These are phyloP conservation scores for Talaromyces nanjingensis DNA, from an alignment of 495 filamentous ascomycete species.

Conservation along the genomic window DNA sequence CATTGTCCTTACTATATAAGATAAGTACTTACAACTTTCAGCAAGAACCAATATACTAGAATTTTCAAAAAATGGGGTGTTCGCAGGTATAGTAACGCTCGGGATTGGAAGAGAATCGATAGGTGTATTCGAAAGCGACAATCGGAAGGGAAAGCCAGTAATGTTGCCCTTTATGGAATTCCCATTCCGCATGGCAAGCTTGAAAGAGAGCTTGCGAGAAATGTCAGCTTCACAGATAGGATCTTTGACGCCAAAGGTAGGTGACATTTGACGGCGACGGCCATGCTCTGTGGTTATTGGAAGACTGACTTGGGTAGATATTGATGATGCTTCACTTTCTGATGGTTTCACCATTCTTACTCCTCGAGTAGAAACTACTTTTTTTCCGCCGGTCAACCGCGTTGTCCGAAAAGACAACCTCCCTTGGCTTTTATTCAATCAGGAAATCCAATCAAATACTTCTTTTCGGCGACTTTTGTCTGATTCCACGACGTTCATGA, in stretches of 20 bases:
- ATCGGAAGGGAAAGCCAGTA: background rate
- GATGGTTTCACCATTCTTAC: background rate
- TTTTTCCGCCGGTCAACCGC: background rate
- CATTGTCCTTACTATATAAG: background rate
- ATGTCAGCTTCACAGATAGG: background rate
- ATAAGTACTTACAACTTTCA: background rate
- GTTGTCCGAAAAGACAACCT: background rate
- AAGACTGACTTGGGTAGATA: background rate
- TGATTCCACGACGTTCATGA: background rate
- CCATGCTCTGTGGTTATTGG: background rate
- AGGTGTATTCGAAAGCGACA: background rate
- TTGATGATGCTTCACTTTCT: background rate
- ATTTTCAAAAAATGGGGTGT: background rate
- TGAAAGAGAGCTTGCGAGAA: background rate
- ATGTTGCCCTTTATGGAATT: background rate
- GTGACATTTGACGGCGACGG: background rate
- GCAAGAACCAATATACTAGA: conserved; percentile 1
- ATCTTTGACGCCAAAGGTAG: background rate
- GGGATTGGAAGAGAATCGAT: background rate
- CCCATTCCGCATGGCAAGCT: background rate
- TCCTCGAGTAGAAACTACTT: background rate
- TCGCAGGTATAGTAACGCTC: background rate
- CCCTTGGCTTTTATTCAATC: background rate
- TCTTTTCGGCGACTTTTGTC: background rate
- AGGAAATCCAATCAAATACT: background rate